Evolutionary conservation across 768 basidiomycete genomes (phyloP).

Genomic region (Astraeus odoratus): DNA sequence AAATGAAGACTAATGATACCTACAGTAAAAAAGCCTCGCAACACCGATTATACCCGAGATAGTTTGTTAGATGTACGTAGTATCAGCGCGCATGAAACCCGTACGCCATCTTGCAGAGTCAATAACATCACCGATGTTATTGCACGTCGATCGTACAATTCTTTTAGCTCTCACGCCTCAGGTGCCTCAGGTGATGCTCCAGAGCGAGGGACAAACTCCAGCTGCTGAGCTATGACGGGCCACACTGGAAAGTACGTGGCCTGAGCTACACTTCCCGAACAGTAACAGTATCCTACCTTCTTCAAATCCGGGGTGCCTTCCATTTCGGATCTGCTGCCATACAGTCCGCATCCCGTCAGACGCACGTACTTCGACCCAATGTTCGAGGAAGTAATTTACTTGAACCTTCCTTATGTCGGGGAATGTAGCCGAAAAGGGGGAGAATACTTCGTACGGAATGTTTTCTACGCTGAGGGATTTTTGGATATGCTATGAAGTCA

Average conservation of each 20-base stretch:
- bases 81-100: no score
- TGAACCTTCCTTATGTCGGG: slow-evolving; percentile 79
- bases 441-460: slow-evolving; percentile 82
- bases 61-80: no score
- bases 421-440: slow-evolving; percentile 75
- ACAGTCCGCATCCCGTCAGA: slow-evolving; percentile 79
- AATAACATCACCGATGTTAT: no score
- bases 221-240: slow-evolving; percentile 56
- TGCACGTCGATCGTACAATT: no score
- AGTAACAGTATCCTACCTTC: slow-evolving; percentile 44
- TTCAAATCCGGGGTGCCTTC: slow-evolving; percentile 83
- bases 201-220: slow-evolving; percentile 49
- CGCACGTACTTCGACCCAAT: slow-evolving; percentile 79
- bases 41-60: no score
- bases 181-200: slow-evolving; percentile 13
- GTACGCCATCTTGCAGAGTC: no score
- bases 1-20: no score
- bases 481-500: slow-evolving; percentile 53
- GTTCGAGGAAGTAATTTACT: slow-evolving; percentile 69
- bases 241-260: slow-evolving; percentile 38
- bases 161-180: slow-evolving; percentile 9
- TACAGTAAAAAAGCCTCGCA: no score
- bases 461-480: slow-evolving; percentile 72
- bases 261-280: slow-evolving; percentile 8
- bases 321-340: slow-evolving; percentile 79